Conservation (phyloP, 306 rosid genomes). For the Oemleria cerasiformis region DNA sequence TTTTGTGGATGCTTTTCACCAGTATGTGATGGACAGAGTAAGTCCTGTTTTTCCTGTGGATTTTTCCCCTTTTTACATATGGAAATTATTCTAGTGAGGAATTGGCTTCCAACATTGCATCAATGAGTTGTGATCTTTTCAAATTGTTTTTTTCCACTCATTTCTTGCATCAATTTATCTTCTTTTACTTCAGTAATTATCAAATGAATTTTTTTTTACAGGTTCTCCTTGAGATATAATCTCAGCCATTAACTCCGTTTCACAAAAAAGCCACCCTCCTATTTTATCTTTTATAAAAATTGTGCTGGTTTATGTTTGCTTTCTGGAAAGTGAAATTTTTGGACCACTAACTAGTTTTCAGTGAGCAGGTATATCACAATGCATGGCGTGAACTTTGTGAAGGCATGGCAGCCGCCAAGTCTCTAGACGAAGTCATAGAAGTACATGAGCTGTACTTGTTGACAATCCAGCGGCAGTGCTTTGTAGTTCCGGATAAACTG, state of each 20-base stretch:
- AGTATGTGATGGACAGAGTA: slow-evolving; percentile 98
- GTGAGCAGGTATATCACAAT: slow-evolving; percentile 93
- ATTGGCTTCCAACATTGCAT: background rate
- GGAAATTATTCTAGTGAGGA: background rate
- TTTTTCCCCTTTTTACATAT: background rate
- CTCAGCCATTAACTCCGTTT: too few relatives aligned
- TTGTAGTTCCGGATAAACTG: slow-evolving; percentile 98
- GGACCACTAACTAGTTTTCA: slow-evolving; percentile 31
- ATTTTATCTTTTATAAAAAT: too few relatives aligned
- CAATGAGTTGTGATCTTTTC: too few relatives aligned
- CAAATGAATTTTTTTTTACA: too few relatives aligned
- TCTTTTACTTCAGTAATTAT: too few relatives aligned
- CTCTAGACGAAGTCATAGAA: slow-evolving; percentile 93
- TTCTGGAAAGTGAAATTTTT: slow-evolving; percentile 21
- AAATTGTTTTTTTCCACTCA: too few relatives aligned
- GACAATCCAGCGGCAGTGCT: slow-evolving; percentile 92
- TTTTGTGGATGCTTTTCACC: slow-evolving; percentile 98
- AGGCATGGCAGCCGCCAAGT: slow-evolving; percentile 75
- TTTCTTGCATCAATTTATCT: too few relatives aligned
- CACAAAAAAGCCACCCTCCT: background rate
- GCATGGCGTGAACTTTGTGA: slow-evolving; percentile 97
- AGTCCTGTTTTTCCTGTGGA: slow-evolving; percentile 7
- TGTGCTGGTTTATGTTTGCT: slow-evolving; percentile 18
- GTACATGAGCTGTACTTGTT: slow-evolving; percentile 84
- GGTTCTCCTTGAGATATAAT: too few relatives aligned